Base-by-base conservation (phyloP, 176 grass and related monocot genomes). In the Avena insularis region DNA sequence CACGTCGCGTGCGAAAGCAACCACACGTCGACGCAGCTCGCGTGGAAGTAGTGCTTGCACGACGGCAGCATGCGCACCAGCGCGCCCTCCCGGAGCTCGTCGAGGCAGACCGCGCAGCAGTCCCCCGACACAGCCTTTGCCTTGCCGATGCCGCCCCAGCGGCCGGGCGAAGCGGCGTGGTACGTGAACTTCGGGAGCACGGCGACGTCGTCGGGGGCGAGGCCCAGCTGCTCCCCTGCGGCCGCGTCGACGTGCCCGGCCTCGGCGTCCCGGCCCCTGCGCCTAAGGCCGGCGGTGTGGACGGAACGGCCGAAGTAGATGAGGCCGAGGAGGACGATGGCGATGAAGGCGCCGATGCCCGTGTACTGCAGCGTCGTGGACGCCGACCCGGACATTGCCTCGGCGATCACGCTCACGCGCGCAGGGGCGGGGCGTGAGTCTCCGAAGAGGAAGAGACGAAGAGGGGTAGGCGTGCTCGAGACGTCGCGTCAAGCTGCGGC, bases 41-140 rank as follows among this genome's bases (percentile, higher is more conserved):
- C 77, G 40, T 91, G 92, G 84, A 94, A 94, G 79, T 80, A 86
- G 64, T 94, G 92, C 87, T 62, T 88, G 87, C 92, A 91, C 81
- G 66, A 59, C 55, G 87, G 89, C 66, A 91, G 89, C 79, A 91
- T 85, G 47, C 89, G 81, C 55, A 80, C 87, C 45, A 83, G 31
- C 79, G 77, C 89, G 9, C 79, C 75, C 14, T 86, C 83, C 46
- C 35, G 54, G 61, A 89, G 81, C 51, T 83, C 89, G 25, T 88
- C 84, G 53, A 93, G 61, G 89, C 92, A 91, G 0, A 91, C 89
- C 35, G 90, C 83, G 86, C 92, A 93, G 87, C 86, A 40, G 59
- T 29, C 77, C 78, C 16, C 54, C 9, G 11, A 56, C 73, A 31
- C 63, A 2, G 79, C 31, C 31, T 33, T 83, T 3, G 79, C 83